These are phyloP conservation scores for Escovopsis sp. DNA, from an alignment of 2,329 filamentous ascomycete genomes.

Conservation along the genomic window DNA sequence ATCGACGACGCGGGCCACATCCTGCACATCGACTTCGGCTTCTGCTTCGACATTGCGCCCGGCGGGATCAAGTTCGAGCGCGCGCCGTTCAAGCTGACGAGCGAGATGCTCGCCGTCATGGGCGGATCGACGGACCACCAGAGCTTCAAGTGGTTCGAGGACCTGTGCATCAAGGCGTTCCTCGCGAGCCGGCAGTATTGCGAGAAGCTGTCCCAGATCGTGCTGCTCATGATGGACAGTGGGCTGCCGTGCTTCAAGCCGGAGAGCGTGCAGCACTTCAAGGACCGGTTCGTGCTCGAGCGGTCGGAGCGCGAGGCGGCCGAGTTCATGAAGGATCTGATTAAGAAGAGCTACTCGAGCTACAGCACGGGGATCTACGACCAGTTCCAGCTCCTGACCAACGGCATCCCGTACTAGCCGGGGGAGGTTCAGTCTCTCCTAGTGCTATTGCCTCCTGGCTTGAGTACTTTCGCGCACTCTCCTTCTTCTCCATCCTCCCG, in stretches of 20 bases:
- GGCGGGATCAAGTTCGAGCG: conserved; percentile 96
- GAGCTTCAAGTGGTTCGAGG: conserved; percentile 89
- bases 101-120: conserved; percentile 99
- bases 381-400: conserved; percentile 92
- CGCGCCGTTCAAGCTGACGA: conserved; percentile 93
- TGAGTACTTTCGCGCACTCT: too few relatives aligned
- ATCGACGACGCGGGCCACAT: conserved; percentile 94
- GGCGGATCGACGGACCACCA: conserved; percentile 73
- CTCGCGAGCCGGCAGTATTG: conserved; percentile 73
- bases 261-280: conserved; percentile 83
- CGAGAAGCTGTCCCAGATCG: conserved; percentile 78
- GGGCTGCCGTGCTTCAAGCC: conserved; percentile 97
- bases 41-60: conserved; percentile 97
- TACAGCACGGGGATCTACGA: conserved; percentile 93
- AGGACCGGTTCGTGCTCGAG: conserved; percentile 82
- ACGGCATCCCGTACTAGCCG: conserved; percentile 79
- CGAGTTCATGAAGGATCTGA: conserved; percentile 79
- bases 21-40: conserved; percentile 96
- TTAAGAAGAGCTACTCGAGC: conserved; percentile 80
- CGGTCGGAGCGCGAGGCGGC: conserved; percentile 85
- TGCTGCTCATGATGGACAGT: conserved; percentile 88
- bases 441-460: too few relatives aligned
- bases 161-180: conserved; percentile 91
- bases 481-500: not conserved
- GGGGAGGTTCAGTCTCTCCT: not conserved